Evolutionary conservation across 2,329 filamentous ascomycete genomes (phyloP).

Genomic region (Fonsecaea pugnacius): DNA sequence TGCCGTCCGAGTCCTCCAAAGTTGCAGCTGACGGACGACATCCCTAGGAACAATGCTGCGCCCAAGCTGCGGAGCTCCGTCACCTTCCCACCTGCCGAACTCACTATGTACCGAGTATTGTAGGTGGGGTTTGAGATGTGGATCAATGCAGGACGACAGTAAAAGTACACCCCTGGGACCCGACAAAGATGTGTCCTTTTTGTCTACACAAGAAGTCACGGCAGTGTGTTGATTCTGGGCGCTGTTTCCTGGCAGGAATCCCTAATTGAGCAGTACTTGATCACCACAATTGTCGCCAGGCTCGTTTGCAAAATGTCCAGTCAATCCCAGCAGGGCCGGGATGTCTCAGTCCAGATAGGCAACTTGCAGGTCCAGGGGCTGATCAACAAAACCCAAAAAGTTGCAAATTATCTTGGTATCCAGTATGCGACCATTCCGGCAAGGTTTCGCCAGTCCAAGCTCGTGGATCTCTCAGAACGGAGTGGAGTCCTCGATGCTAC

Average conservation of each 20-base stretch:
- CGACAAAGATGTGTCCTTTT: not conserved
- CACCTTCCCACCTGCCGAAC: not conserved
- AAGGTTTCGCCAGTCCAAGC: conserved; percentile 42
- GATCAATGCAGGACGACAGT: not conserved
- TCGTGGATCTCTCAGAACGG: conserved; percentile 39
- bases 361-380: conserved; percentile 20
- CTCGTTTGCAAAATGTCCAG: conserved; percentile 1
- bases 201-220: not conserved
- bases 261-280: not conserved
- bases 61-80: not conserved
- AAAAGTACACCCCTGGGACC: not conserved
- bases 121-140: conserved; percentile 1
- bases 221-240: not conserved
- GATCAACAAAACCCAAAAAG: conserved; percentile 26
- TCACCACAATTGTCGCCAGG: not conserved
- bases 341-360: conserved; percentile 8
- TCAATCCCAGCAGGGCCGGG: not conserved
- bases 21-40: not conserved
- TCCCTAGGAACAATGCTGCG: not conserved
- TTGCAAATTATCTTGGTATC: conserved; percentile 44
- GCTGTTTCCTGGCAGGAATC: not conserved
- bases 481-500: conserved; percentile 43
- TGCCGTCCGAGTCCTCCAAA: not conserved
- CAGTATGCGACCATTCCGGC: conserved; percentile 44
- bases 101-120: not conserved